Base-by-base conservation (phyloP, 1,284 basidiomycete genomes). In the Cryptococcus sp. region DNA sequence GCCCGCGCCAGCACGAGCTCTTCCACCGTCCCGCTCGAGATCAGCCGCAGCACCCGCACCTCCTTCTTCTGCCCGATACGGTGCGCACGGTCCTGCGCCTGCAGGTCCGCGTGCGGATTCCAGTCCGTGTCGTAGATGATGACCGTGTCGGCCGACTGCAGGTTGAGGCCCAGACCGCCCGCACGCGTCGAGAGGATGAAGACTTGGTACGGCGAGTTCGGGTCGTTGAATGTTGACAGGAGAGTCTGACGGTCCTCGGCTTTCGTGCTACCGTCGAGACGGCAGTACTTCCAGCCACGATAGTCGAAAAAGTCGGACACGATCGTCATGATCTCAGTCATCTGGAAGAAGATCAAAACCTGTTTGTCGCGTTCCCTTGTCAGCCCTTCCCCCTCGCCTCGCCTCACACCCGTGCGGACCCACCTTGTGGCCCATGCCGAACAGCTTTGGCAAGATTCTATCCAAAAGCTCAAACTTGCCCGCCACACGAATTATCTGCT, bases 21-120 rank as follows among this genome's bases (percentile, higher is more conserved):
- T 77, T 98, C 96, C 16, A 98, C 93, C 64, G 91, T 96, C 80
- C 95, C 94, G 76, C 95, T 91, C 6, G 95, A 98, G 72, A 99
- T 94, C 73, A 99, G 89, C 66, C 95, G 87, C 62, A 98, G 81
- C 64, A 99, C 98, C 42, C 94, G 86, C 39, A 99, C 96, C 55
- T 94, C 90, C 79, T 96, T 96, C 66, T 96, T 99, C 75, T 99
- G 96, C 61, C 96, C 96, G 70, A 98, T 98, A 85, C 96, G 94
- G 82, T 99, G 95, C 12, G 92, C 92, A 82, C 68, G 78, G 68
- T 83, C 82, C 67, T 83, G 82, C 2, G 83, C 83, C 79, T 99
- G 96, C 65, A 98, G 80, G 85, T 99, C 96, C 46, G 91, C 91
- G 70, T 96, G 92, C 56, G 93, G 93, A 79, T 97, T 97, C 92